Percentiles rank a stretch among this genome's conserved stretches.
Conservation (phyloP, 2,329 filamentous ascomycete species). For the Monilinia vaccinii-corymbosi region DNA sequence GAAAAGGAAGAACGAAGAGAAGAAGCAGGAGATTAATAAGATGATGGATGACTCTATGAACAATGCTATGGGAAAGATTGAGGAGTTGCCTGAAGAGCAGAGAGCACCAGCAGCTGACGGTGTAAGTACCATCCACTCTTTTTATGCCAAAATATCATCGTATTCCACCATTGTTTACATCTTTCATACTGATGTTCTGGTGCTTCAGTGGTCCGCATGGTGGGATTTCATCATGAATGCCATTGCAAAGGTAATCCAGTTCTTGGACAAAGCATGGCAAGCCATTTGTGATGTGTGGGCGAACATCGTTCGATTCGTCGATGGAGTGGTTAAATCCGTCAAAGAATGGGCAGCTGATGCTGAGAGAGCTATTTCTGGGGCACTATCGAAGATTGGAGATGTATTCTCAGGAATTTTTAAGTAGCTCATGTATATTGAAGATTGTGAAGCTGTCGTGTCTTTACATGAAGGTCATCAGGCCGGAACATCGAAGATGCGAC, state of each 20-base stretch:
- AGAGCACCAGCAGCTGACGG: background rate
- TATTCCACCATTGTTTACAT: too few species aligned
- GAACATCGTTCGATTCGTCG: background rate
- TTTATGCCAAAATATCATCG: background rate
- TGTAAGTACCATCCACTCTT: background rate
- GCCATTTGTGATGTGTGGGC: background rate
- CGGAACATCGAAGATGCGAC: too few species aligned
- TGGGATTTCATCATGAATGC: background rate
- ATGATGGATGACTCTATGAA: background rate
- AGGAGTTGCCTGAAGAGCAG: background rate
- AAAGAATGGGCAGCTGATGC: background rate
- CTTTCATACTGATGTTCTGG: background rate
- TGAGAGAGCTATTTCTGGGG: background rate
- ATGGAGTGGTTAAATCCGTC: background rate
- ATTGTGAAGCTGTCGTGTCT: background rate
- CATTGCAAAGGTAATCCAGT: background rate
- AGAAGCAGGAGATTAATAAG: background rate
- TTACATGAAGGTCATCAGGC: background rate
- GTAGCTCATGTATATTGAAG: background rate
- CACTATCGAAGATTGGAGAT: background rate
- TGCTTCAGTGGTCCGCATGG: background rate
- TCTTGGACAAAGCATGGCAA: background rate
- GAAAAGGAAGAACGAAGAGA: background rate
- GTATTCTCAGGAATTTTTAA: background rate
- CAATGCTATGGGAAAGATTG: background rate